Conservation (phyloP, 495 filamentous ascomycete genomes). For the Pyrenula massariospora region DNA sequence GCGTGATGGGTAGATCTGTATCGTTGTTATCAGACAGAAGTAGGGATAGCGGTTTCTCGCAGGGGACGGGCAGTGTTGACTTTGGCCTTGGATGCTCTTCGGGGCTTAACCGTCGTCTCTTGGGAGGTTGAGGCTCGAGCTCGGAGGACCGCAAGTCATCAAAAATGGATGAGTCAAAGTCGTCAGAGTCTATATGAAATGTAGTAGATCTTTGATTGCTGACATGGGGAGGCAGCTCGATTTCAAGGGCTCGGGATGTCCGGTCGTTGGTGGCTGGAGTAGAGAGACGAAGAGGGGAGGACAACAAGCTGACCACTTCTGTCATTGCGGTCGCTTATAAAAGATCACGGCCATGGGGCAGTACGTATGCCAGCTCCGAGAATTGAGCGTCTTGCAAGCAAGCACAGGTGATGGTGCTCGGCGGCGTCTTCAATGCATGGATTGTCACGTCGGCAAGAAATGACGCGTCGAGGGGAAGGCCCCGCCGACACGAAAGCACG, state of each 20-base stretch:
- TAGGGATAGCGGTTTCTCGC: constrained; percentile 12
- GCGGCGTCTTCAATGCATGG: too few relatives aligned
- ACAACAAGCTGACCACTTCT: constrained; percentile 30
- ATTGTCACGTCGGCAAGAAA: too few relatives aligned
- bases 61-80: constrained; percentile 4
- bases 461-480: not conserved
- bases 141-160: constrained; percentile 21
- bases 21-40: constrained; percentile 24
- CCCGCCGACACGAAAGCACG: not conserved
- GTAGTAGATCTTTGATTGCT: not conserved
- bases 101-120: constrained; percentile 28
- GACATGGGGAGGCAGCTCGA: constrained; percentile 1
- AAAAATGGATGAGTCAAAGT: constrained; percentile 29
- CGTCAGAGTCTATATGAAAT: constrained; percentile 32
- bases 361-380: too few relatives aligned
- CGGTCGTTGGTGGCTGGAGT: constrained; percentile 11
- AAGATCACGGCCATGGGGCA: too few relatives aligned
- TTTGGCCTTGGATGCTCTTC: not conserved
- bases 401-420: too few relatives aligned
- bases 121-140: constrained; percentile 15
- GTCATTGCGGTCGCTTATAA: constrained; percentile 23
- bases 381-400: too few relatives aligned
- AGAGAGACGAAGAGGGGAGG: constrained; percentile 18
- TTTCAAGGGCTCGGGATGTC: constrained; percentile 3
- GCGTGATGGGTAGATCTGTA: not conserved